Conservation (phyloP, 176 grass and related monocot genomes). For the Calamus simplicifolius region DNA sequence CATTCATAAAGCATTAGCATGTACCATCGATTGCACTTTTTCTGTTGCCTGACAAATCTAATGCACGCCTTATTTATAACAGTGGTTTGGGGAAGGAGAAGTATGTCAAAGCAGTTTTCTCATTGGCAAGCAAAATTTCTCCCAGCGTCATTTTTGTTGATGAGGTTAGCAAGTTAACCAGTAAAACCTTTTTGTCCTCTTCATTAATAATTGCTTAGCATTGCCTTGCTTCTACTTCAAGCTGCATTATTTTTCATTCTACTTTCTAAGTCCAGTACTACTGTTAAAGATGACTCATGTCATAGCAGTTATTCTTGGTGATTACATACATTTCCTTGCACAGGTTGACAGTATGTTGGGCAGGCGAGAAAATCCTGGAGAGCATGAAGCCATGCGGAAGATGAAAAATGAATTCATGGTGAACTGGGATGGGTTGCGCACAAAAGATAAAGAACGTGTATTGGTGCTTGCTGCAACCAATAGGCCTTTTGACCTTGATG, state of each 20-base stretch:
- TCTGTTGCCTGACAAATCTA: constrained; percentile 22
- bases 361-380: constrained; percentile 96
- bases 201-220: too few relatives aligned
- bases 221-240: too few relatives aligned
- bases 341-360: constrained; percentile 99
- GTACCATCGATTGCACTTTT: background rate
- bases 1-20: constrained; percentile 15
- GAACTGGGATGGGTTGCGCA: constrained; percentile 93
- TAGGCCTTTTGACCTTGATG: constrained; percentile 96
- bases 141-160: constrained; percentile 99
- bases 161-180: constrained; percentile 49
- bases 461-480: constrained; percentile 98
- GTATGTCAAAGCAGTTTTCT: constrained; percentile 96
- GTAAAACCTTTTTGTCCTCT: background rate
- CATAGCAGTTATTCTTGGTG: too few relatives aligned
- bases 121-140: constrained; percentile 94
- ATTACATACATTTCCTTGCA: background rate
- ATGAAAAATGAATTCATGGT: constrained; percentile 99
- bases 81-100: constrained; percentile 99
- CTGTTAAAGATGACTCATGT: too few relatives aligned
- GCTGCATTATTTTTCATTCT: too few relatives aligned
- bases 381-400: constrained; percentile 99
- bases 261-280: too few relatives aligned
- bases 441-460: constrained; percentile 95
- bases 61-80: constrained; percentile 25